These are phyloP conservation scores for Lepidium campestre DNA, from an alignment of 441 rosid genomes.

Conservation along the genomic window DNA sequence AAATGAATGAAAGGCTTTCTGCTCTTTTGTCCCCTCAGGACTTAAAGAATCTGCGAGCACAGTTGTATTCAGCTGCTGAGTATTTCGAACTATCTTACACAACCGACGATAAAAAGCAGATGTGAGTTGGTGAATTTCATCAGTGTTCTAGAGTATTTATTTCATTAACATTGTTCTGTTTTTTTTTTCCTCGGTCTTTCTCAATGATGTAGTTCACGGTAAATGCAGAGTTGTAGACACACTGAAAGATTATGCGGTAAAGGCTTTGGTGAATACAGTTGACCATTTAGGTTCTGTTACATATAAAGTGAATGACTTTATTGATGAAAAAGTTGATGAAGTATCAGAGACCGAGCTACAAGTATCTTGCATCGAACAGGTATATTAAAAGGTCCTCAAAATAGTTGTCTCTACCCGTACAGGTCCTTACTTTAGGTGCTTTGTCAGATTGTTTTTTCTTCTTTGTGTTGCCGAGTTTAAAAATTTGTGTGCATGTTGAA, in stretches of 20 bases:
- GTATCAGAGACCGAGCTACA: conserved; percentile 70
- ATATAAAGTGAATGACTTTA: conserved; percentile 73
- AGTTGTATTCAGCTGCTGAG: conserved; percentile 91
- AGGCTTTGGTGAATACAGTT: conserved; percentile 90
- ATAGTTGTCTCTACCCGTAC: neutral
- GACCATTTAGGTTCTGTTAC: conserved; percentile 96
- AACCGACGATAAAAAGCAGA: conserved; percentile 73
- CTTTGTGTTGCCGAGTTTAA: neutral
- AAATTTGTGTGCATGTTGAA: neutral
- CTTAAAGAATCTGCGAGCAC: conserved; percentile 75
- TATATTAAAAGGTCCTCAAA: conserved; percentile 1
- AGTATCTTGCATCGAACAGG: conserved; percentile 88
- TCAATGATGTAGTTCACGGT: neutral
- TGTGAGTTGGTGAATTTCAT: conserved; percentile 54
- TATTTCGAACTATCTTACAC: conserved; percentile 86
- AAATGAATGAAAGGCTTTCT: neutral
- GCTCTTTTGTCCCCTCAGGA: conserved; percentile 43
- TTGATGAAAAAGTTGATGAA: conserved; percentile 82
- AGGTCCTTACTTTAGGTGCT: neutral
- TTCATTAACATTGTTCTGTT: neutral
- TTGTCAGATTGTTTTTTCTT: neutral
- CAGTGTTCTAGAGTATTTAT: neutral
- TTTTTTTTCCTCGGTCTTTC: neutral
- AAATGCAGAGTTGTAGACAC: conserved; percentile 82
- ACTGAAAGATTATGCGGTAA: conserved; percentile 83